Evolutionary conservation across 2,329 filamentous ascomycete species (phyloP), one percentile per base, ranked within the genome.

Genomic region (Phyllosticta citriasiana): DNA sequence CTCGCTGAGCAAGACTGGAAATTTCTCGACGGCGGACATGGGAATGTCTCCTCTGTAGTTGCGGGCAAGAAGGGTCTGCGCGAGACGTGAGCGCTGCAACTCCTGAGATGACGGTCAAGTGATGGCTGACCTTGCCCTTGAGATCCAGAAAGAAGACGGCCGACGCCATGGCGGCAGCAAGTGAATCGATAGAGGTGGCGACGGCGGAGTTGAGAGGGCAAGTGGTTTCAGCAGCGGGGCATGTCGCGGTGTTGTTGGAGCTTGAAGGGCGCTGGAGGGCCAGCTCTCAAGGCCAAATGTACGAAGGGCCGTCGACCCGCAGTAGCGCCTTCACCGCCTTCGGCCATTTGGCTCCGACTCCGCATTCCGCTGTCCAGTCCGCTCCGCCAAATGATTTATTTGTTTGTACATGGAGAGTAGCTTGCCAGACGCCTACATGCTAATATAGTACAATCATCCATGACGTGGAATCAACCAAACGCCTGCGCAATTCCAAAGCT

Each of bases 21-120:
- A 99, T 76, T 96, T 95, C 78, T 99, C 94, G 70, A 99, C 94
- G 40, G 94, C 94, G 62, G 91, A 96, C 94, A 99, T 97, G 76
- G 94, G 94, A 66, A 99, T 96, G 71, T 99, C 94, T 75, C 94
- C 94, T 74, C 94, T 86, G 77, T 99, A 99, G 80, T 99, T 99
- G 72, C 94, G 90, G 76, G 94, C 94, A 72, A 99, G 84, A 69
- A 99, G 92, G 80, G 94, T 97, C 92, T 96, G 74, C 53, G 62
- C 60, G 63, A 35, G n/a, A 53, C 30, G 64, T 74, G 64, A 74
- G 60, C 30, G 54, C 52, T 24, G 35, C 60, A 67, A 65, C 55
- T 59, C 61, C 59, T 55, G 53, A 66, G 65, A 58, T 63, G 60
- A 55, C 62, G 57, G 54, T 56, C 55, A 55, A 64, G 59, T 67